Percentiles rank a stretch among this genome's conserved stretches.
Conservation (phyloP, 2,329 filamentous ascomycete genomes). For the Chrysoporthe cubensis region DNA sequence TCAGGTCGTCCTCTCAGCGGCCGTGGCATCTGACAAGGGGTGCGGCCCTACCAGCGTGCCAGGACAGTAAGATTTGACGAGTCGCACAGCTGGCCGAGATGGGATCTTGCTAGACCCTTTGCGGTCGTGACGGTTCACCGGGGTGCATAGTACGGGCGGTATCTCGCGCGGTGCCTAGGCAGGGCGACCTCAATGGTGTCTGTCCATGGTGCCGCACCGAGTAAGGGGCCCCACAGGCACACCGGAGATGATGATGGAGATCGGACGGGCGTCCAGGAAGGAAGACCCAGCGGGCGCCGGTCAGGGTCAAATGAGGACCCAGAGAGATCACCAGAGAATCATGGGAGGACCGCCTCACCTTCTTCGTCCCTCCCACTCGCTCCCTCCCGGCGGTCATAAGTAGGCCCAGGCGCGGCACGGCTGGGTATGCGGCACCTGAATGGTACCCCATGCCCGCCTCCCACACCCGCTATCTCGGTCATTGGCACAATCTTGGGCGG, state of each 20-base stretch:
- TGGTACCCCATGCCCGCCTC: background rate
- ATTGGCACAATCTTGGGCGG: background rate
- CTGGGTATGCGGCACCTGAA: background rate
- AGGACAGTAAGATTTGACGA: background rate
- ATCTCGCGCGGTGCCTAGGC: background rate
- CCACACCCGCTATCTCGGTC: background rate
- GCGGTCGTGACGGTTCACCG: background rate
- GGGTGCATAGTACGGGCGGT: background rate
- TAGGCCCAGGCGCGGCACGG: background rate
- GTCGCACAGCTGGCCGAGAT: background rate
- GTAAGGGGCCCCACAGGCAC: background rate
- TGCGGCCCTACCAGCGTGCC: background rate
- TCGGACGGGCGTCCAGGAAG: background rate
- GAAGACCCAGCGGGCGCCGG: background rate
- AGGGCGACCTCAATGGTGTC: background rate
- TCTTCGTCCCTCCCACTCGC: background rate
- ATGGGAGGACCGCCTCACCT: background rate
- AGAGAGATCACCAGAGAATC: background rate
- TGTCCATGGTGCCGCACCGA: background rate
- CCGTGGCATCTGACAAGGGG: background rate
- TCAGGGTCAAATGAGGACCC: background rate
- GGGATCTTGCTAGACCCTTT: background rate
- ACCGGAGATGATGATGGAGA: slow-evolving; percentile 2
- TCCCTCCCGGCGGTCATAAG: background rate
- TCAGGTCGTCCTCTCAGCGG: background rate